A percentile compares a stretch with the other conserved stretches of the same genome.
Evolutionary conservation across 208 protist species (phyloP).

Genomic region (Trypanosoma congolense): DNA sequence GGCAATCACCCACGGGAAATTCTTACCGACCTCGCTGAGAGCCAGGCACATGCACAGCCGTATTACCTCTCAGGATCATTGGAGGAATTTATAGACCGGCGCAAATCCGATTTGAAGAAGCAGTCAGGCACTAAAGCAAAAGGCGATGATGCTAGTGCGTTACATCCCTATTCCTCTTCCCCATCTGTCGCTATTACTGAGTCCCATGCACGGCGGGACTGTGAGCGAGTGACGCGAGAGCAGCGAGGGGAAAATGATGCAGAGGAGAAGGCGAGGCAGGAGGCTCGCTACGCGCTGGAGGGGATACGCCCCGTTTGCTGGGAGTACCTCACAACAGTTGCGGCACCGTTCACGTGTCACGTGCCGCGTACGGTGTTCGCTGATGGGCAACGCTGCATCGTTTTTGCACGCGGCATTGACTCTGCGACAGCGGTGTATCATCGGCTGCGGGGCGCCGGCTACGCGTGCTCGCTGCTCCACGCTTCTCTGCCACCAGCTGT

Average conservation of each 20-base stretch:
- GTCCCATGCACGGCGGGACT: too few relatives aligned
- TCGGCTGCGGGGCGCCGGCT: constrained; percentile 54
- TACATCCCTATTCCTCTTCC: too few relatives aligned
- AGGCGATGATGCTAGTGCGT: background rate
- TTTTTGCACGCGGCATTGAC: constrained; percentile 77
- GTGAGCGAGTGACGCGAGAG: too few relatives aligned
- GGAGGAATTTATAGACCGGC: constrained; percentile 27
- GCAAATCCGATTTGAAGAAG: background rate
- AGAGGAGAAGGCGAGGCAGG: constrained; percentile 4
- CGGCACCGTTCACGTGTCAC: constrained; percentile 69
- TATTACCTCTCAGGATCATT: constrained; percentile 44
- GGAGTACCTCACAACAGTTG: constrained; percentile 68
- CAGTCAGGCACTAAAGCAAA: background rate
- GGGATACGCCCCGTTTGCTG: constrained; percentile 58
- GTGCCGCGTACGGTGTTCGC: constrained; percentile 58
- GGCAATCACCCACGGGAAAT: constrained; percentile 38
- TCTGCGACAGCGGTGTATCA: constrained; percentile 69
- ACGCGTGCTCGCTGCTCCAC: constrained; percentile 64
- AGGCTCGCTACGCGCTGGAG: constrained; percentile 41
- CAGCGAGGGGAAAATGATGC: too few relatives aligned
- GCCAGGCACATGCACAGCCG: constrained; percentile 30
- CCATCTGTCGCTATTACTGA: too few relatives aligned
- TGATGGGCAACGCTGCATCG: constrained; percentile 44
- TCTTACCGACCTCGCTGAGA: constrained; percentile 46
- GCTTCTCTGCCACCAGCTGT: constrained; percentile 58